These are phyloP conservation scores for Chaetomidium leptoderma DNA, from an alignment of 495 filamentous ascomycete genomes.

Conservation along the genomic window DNA sequence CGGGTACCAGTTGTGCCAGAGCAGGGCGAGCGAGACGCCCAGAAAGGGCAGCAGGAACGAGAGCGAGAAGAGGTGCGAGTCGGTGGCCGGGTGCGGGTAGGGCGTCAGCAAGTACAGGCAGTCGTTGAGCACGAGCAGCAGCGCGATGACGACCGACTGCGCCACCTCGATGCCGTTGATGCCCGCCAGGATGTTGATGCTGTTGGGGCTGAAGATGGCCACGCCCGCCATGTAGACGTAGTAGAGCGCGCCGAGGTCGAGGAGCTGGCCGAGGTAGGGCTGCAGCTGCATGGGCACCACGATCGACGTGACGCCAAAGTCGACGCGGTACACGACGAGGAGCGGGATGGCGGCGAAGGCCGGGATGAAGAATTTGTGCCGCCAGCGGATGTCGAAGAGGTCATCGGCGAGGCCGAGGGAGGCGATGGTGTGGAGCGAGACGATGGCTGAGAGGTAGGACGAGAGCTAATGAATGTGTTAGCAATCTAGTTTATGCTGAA, in stretches of 20 bases:
- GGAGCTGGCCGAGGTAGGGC: conserved; percentile 70
- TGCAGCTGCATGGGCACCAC: conserved; percentile 83
- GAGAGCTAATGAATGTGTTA: no score
- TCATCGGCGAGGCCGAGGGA: conserved; percentile 94
- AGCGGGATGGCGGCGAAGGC: conserved; percentile 91
- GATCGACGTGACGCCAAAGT: conserved; percentile 93
- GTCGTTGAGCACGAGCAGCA: conserved; percentile 81
- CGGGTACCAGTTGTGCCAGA: conserved; percentile 94
- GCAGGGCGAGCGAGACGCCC: conserved; percentile 81
- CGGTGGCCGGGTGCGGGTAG: conserved; percentile 86
- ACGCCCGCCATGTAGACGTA: conserved; percentile 94
- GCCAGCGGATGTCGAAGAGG: conserved; percentile 96
- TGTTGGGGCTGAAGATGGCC: conserved; percentile 94
- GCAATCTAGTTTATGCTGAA: neutral
- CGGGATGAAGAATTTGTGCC: conserved; percentile 96
- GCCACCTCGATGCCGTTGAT: conserved; percentile 97
- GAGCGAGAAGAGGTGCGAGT: conserved; percentile 91
- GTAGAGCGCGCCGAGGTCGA: conserved; percentile 87
- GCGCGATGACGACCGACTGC: conserved; percentile 87
- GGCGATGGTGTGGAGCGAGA: conserved; percentile 82
- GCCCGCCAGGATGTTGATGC: conserved; percentile 97
- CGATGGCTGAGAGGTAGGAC: conserved; percentile 88
- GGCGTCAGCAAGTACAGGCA: conserved; percentile 70
- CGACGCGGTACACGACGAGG: conserved; percentile 95
- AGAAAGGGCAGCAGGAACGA: conserved; percentile 93